A percentile compares a stretch with the other conserved stretches of the same genome.
Conservation (phyloP, 1,139 yeast species). For the Saccharomyces pastorianus region DNA sequence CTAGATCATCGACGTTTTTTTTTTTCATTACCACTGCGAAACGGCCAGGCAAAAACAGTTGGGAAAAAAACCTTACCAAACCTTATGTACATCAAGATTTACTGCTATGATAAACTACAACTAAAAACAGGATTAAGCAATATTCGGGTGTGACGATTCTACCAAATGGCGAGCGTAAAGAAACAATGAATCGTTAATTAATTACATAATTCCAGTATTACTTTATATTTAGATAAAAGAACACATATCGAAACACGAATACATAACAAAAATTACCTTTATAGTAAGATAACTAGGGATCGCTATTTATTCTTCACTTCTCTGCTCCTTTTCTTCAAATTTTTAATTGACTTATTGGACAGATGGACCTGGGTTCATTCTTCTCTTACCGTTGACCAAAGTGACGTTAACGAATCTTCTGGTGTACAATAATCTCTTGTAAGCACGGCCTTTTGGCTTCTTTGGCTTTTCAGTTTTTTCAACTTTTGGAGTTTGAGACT, state of each 20-base stretch:
- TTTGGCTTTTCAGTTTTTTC: conserved; percentile 81
- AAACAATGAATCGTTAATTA: not conserved
- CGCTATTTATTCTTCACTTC: not conserved
- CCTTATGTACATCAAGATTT: not conserved
- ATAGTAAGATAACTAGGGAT: not conserved
- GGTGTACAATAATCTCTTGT: conserved; percentile 98
- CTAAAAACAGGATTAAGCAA: too few species aligned
- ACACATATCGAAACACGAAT: not conserved
- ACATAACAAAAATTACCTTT: not conserved
- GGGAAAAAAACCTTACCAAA: not conserved
- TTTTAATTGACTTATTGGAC: conserved; percentile 1
- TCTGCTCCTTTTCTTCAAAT: not conserved
- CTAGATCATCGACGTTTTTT: not conserved
- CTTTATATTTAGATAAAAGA: conserved; percentile 5
- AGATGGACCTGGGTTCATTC: conserved; percentile 89
- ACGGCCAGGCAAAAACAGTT: not conserved
- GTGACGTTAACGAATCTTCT: conserved; percentile 98
- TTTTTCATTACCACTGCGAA: not conserved
- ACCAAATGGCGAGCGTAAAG: not conserved
- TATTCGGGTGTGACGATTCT: too few species aligned
- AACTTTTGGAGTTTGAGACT: conserved; percentile 95
- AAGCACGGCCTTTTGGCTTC: conserved; percentile 79
- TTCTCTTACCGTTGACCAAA: conserved; percentile 97
- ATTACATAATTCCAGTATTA: conserved; percentile 6
- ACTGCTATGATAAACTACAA: not conserved